phyloP scores from a whole-genome alignment of 768 basidiomycete genomes.

The Kwoniella heveanensis region DNA sequence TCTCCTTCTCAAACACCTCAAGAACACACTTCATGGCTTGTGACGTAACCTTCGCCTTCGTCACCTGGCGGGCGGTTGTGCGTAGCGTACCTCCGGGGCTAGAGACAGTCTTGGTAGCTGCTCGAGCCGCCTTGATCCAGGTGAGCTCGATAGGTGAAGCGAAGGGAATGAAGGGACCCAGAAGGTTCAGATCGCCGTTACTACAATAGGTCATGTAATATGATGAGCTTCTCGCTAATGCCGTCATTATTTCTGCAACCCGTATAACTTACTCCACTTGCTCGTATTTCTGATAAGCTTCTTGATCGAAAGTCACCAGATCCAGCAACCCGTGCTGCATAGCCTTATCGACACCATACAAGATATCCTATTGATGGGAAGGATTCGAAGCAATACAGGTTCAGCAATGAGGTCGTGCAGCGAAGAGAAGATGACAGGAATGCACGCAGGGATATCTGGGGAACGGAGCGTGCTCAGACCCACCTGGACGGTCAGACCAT shows the following conservation, averaged over 20 bases:
- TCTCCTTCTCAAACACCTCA: constrained; percentile 84
- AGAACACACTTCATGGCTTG: constrained; percentile 77
- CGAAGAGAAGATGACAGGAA: not conserved
- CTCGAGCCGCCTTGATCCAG: constrained; percentile 53
- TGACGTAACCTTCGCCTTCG: constrained; percentile 65
- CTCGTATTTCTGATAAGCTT: constrained; percentile 80
- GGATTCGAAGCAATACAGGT: not conserved
- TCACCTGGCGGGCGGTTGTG: constrained; percentile 49
- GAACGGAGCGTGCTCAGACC: constrained; percentile 61
- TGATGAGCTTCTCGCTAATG: constrained; percentile 92
- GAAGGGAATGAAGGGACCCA: constrained; percentile 68
- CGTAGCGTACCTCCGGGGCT: constrained; percentile 58
- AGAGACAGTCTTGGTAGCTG: constrained; percentile 7
- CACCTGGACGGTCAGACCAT: constrained; percentile 89
- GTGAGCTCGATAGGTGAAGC: constrained; percentile 82
- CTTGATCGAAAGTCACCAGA: constrained; percentile 64
- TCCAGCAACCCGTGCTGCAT: constrained; percentile 53
- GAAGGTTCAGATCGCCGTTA: constrained; percentile 44
- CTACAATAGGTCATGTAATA: constrained; percentile 8
- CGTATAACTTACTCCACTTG: constrained; percentile 58
- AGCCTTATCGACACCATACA: constrained; percentile 83
- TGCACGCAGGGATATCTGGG: constrained; percentile 58
- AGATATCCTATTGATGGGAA: constrained; percentile 67
- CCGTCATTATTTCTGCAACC: constrained; percentile 13
- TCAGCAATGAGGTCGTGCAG: not conserved